Evolutionary conservation across 2,329 filamentous ascomycete species (phyloP).

Genomic region (Aspergillus uvarum): DNA sequence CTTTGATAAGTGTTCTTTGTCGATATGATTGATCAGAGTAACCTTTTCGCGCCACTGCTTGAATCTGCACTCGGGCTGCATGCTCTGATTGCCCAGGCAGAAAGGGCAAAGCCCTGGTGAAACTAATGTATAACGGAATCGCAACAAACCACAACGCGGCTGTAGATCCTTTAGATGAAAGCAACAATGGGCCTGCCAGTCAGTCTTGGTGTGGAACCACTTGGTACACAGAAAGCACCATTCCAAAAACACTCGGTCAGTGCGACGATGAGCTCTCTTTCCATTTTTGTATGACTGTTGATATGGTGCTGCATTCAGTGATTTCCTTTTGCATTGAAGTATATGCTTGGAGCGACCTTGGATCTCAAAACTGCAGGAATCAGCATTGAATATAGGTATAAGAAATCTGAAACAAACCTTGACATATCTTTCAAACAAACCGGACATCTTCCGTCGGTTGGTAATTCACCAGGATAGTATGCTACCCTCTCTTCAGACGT

Average conservation of each 20-base stretch:
- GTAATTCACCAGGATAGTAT: neutral
- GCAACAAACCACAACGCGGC: neutral
- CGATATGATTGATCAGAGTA: neutral
- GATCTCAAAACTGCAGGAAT: neutral
- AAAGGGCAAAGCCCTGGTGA: neutral
- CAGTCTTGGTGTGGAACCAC: neutral
- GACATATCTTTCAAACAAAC: neutral
- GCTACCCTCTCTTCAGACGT: neutral
- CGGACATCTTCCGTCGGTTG: neutral
- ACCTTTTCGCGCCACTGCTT: neutral
- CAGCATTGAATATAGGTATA: neutral
- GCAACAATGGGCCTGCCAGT: neutral
- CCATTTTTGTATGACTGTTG: neutral
- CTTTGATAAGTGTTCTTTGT: neutral
- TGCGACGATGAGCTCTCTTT: neutral
- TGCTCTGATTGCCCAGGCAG: neutral
- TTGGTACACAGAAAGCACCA: neutral
- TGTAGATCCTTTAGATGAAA: neutral
- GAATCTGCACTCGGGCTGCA: neutral
- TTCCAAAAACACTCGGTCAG: neutral
- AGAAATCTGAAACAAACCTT: neutral
- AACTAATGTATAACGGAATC: neutral
- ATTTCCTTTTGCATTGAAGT: neutral
- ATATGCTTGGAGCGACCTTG: neutral
- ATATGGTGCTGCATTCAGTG: neutral